Base-by-base conservation (phyloP, 2,329 filamentous ascomycete genomes). In the Calonectria fujianensis region DNA sequence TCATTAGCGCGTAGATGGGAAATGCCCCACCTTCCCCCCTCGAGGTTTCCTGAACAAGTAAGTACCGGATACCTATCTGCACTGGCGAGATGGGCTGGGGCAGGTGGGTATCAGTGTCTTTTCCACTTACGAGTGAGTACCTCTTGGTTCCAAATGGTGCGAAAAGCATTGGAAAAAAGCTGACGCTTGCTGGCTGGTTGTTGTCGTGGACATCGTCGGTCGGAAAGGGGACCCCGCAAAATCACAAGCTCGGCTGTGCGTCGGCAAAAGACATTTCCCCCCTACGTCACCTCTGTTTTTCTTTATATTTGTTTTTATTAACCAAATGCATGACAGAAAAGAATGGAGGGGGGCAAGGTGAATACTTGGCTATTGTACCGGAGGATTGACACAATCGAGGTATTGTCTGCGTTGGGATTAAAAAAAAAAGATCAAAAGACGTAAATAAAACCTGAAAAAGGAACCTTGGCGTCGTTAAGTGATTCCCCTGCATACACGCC, bases 221-320 rank as follows among this genome's bases (percentile, higher is more conserved):
- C 35, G 45, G 32, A 54, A 66, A 41, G 73, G 48, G 70, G 79
- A 81, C 88, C 88, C 88, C 88, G 88, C 88, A 89, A 87, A 87
- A 88, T 90, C 89, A 90, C 88, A 90, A 90, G 89, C 89, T 90
- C 88, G 88, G 88, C 86, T 87, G 82, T 79, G 82, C 75, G 83
- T 90, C 88, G 88, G 88, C 83, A 88, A 88, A 83, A 69, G 71
- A 66, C 31, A 77, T 69, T 37, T 48, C 50, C 52, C 52, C 75
- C 77, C 75, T 77, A 82, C 79, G 80, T 82, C 79, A 82, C 80
- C 75, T 66, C 32, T 24, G 11, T 41, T 57, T 13, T 57, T 51
- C 37, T 37, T 51, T 51, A 32, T 64, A 31, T 29, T 45, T 41
- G 13, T 63, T 20, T 39, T 45, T 41, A 29, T 45, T 31, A 32